Evolutionary conservation across 192 early-diverging fungal genomes (phyloP), one percentile per base, ranked within the genome.

Genomic region (Backusella luteola): DNA sequence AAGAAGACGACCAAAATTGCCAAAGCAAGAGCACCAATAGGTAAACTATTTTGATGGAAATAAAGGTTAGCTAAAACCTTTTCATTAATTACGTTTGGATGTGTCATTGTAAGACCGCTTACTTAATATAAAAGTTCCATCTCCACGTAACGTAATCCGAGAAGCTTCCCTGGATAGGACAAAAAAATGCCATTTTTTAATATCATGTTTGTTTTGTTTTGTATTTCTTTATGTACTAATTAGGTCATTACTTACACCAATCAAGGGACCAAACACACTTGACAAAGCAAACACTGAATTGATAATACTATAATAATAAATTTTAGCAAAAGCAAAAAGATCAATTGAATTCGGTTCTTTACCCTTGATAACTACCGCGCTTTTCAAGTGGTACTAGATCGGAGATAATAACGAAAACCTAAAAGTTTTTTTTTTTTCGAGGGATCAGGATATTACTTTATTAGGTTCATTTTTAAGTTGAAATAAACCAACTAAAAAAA

Each of bases 371-470:
- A 79, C 95, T 96, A 39, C 94, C 94, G n/a, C 95, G 85, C 73
- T 98, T 90, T 38, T 92, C 88, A n/a, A 92, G 73, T 32, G 91
- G 88, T 19, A 98, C 91, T 70, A 99, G 87, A 76, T 98, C 97
- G 4, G 94, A 86, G 38, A 97, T 88, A 49, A 97, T 92, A 52
- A 97, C 90, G 42, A 96, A 86, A 12, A 93, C 80, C 73, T 75
- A 42, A 35, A 0, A n/a, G n/a, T n/a, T 32, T 12, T 17, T 67
- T 21, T 67, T 77, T 67, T 66, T 59, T 34, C 11, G 14, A 29
- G 56, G 32, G 29, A 56, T 26, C 32, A 68, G 19, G 6, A 68
- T 68, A 36, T 36, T 36, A 38, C 35, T 68, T 36, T 35, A n/a
- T 34, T 14, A 32, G 34, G 17, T 21, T 35, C n/a, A 15, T 32